Base-by-base conservation (phyloP, 768 basidiomycete genomes). In the Lactifluus volemus region DNA sequence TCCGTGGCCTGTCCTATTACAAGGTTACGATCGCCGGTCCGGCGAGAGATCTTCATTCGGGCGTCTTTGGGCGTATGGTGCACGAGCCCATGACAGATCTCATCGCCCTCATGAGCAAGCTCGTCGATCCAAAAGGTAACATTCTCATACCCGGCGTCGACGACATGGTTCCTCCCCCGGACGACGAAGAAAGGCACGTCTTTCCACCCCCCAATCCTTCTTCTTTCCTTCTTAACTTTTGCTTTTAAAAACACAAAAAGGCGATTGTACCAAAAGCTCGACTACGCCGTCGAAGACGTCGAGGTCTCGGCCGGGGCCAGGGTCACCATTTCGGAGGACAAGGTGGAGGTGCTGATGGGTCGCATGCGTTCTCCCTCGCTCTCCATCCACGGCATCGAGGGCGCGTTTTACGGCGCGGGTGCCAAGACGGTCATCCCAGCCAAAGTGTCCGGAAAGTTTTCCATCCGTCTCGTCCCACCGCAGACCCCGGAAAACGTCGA, bases 51-150 rank as follows among this genome's bases (percentile, higher is more conserved):
- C 79, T 98, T 0, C 96, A 98, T 73, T 94, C 92, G 42, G 95
- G 95, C 56, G 79, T 86, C 34, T 92, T 90, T 69, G 91, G 92
- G 9, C 78, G 86, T 41, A 84, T 82, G 36, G 88, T 92, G 21
- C 86, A 91, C 69, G 88, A 89, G 72, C 94, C 95, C 14, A 96
- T 98, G 95, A 95, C 92, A 0, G 95, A 96, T 70, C 84, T 97
- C 53, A 78, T 97, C 70, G 70, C 74, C 49, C 76, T 98, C 65
- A 84, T 98, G 82, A 83, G 86, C 68, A 92, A 84, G 66, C 89
- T 98, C 49, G 94, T 97, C 56, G 81, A 82, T 48, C 77, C 81
- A 3, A 69, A 81, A 49, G 94, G 92, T n/a, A 78, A 83, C 48
- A 97, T 98, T 67, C 80, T 95, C 52, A 77, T 98, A 49, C 92